These are phyloP conservation scores for Talaromyces sp. DNA, from an alignment of 2,329 filamentous ascomycete genomes.

Conservation along the genomic window DNA sequence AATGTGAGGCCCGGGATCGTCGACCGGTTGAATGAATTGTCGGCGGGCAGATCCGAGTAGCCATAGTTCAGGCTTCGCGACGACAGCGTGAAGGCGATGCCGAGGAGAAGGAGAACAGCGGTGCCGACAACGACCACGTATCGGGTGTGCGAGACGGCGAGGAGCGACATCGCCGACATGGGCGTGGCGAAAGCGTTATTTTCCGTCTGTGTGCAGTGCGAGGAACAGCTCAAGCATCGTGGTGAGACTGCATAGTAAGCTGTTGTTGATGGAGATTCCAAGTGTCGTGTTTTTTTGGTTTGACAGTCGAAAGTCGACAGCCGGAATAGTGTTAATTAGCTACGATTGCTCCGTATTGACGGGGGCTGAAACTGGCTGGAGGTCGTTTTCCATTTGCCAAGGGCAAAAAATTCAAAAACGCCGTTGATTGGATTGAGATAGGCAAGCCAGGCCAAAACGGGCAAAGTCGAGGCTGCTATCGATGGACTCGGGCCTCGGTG, in stretches of 20 bases:
- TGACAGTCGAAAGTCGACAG: not conserved
- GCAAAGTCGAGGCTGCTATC: not conserved
- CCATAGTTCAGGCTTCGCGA: not conserved
- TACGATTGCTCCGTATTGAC: not conserved
- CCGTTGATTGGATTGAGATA: not conserved
- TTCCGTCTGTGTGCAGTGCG: not conserved
- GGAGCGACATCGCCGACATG: not conserved
- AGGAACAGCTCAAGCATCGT: not conserved
- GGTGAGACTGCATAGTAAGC: not conserved
- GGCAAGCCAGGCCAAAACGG: not conserved
- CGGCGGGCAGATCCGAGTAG: not conserved
- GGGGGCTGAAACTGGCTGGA: not conserved
- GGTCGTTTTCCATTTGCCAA: not conserved
- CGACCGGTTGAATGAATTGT: not conserved
- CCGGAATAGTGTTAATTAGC: not conserved
- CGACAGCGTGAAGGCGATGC: not conserved
- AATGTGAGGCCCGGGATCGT: not conserved
- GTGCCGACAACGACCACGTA: not conserved
- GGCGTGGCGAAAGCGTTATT: not conserved
- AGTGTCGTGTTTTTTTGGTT: not conserved
- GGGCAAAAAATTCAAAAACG: not conserved
- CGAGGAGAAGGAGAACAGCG: not conserved
- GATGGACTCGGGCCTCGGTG: not conserved
- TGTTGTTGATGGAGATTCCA: not conserved
- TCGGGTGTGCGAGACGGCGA: not conserved